Evolutionary conservation across 371 early-diverging fungal genomes (phyloP).

Genomic region (Rhizopus arrhizus): DNA sequence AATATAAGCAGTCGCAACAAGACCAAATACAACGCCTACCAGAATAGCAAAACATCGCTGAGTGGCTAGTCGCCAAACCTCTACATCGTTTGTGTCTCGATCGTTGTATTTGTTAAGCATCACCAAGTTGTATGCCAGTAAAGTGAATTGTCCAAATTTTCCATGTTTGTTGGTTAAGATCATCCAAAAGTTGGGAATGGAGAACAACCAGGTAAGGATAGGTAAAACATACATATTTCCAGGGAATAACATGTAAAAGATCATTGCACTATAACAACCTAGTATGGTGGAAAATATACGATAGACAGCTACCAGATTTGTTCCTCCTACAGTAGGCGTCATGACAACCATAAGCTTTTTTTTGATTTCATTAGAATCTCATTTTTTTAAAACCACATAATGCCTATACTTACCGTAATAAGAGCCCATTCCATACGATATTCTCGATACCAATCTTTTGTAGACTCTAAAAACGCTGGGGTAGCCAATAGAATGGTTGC

Average conservation of each 20-base stretch:
- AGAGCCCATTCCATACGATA: constrained; percentile 84
- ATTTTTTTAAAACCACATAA: no score
- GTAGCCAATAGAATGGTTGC: constrained; percentile 61
- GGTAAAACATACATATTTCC: constrained; percentile 56
- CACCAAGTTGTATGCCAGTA: constrained; percentile 79
- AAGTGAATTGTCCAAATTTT: constrained; percentile 75
- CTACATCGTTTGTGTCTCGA: constrained; percentile 61
- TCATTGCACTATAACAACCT: constrained; percentile 66
- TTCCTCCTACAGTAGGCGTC: constrained; percentile 88
- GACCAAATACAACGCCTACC: constrained; percentile 72
- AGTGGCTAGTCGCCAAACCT: constrained; percentile 60
- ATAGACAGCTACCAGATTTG: constrained; percentile 72
- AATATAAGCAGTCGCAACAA: constrained; percentile 67
- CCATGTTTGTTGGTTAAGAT: constrained; percentile 74
- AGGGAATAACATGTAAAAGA: constrained; percentile 62
- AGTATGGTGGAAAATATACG: constrained; percentile 75
- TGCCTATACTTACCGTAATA: constrained; percentile 59
- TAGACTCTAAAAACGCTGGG: constrained; percentile 69
- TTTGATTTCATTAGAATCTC: no score
- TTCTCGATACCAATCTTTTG: constrained; percentile 57
- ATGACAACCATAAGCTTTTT: constrained; percentile 72
- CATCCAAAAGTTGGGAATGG: constrained; percentile 72
- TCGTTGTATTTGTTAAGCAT: constrained; percentile 76
- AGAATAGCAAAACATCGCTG: constrained; percentile 71
- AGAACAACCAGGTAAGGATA: constrained; percentile 65